Percentiles rank a stretch among this genome's conserved stretches.
These are phyloP conservation scores for Margaritispora aquatica DNA, from an alignment of 495 filamentous ascomycete genomes.

Conservation along the genomic window DNA sequence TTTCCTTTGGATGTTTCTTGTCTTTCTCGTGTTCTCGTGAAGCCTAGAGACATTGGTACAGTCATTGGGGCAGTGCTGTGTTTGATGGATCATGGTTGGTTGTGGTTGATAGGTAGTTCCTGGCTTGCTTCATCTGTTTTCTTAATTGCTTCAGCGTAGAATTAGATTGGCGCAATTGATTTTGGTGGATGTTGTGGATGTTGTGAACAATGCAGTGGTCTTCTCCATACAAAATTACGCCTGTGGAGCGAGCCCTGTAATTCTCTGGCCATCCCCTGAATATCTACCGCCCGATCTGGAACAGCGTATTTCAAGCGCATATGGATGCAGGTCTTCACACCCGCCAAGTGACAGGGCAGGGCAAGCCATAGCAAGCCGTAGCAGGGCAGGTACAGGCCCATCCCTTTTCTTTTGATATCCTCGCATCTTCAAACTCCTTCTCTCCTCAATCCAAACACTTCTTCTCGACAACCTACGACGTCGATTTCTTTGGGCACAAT, in stretches of 20 bases:
- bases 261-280: background rate
- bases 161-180: background rate
- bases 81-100: background rate
- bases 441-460: conserved; percentile 17
- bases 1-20: too few relatives aligned
- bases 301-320: background rate
- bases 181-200: background rate
- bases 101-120: background rate
- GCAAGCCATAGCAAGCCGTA: too few relatives aligned
- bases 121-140: background rate
- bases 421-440: too few relatives aligned
- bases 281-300: background rate
- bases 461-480: conserved; percentile 15
- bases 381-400: too few relatives aligned
- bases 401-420: background rate
- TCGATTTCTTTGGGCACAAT: conserved; percentile 23
- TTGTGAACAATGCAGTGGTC: background rate
- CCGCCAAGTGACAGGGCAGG: too few relatives aligned
- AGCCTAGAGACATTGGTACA: background rate
- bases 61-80: background rate
- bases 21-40: background rate
- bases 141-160: background rate
- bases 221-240: background rate
- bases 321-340: background rate
- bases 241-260: background rate